phyloP scores from a whole-genome alignment of 192 early-diverging fungal species.

The Mortierella claussenii region DNA sequence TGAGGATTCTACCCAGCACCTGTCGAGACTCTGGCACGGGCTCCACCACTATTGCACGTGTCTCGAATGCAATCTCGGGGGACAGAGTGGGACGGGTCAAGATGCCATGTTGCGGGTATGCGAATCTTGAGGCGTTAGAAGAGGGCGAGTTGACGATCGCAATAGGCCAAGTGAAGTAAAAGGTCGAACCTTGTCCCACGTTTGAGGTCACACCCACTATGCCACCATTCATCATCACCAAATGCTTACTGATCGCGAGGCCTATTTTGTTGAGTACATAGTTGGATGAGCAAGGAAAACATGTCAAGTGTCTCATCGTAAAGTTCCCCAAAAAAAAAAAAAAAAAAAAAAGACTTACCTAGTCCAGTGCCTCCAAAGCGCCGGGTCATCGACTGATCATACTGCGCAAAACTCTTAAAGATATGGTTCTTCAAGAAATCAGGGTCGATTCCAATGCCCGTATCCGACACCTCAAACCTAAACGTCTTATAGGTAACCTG shows the following conservation, averaged over 20 bases:
- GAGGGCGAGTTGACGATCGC: conserved; percentile 4
- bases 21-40: conserved; percentile 18
- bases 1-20: conserved; percentile 24
- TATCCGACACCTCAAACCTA: conserved; percentile 71
- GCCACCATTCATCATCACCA: conserved; percentile 78
- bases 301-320: too few species aligned
- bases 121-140: background rate
- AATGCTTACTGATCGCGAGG: conserved; percentile 77
- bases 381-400: conserved; percentile 73
- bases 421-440: conserved; percentile 69
- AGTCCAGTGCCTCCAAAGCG: conserved; percentile 83
- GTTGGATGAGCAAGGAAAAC: too few species aligned
- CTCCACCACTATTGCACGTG: conserved; percentile 9
- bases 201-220: conserved; percentile 71
- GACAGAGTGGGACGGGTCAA: conserved; percentile 24
- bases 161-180: conserved; percentile 69
- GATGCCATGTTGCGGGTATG: conserved; percentile 3
- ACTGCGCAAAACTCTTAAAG: conserved; percentile 80
- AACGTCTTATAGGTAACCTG: conserved; percentile 46
- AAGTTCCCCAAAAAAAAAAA: too few species aligned
- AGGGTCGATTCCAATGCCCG: conserved; percentile 79
- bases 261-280: too few species aligned
- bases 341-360: conserved; percentile 21
- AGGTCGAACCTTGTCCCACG: conserved; percentile 70
- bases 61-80: conserved; percentile 31